Evolutionary conservation across 192 early-diverging fungal genomes (phyloP), one percentile per base, ranked within the genome.

Genomic region (Mortierella alpina): DNA sequence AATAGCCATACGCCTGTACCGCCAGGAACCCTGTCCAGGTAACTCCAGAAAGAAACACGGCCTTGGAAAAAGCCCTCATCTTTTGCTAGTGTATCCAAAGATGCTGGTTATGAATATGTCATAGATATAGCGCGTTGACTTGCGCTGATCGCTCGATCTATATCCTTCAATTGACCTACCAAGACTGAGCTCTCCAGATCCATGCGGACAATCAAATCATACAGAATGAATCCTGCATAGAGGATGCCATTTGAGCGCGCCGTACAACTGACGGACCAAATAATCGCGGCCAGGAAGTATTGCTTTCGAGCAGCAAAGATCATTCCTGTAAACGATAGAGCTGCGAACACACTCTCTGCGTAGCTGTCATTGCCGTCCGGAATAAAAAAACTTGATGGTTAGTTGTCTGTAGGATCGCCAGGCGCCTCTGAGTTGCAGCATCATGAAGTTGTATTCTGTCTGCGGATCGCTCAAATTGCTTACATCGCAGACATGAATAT

Each of bases 401-500:
- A 31, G 3, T 31, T 31, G 31, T 3, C 31, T 31, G 31, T 31
- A 31, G 3, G 31, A 31, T 31, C 31, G 31, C 31, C 31, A 31
- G 31, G 31, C 31, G 31, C 31, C 31, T 31, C 31, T 31, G 1
- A 31, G 31, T 31, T 1, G 31, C 1, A 31, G 3, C 31, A 31
- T 31, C 31, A 31, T 31, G 31, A 31, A 31, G 1, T 31, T 31
- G 31, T 31, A 31, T 31, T 31, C 1, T 31, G 31, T 3, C 31
- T 31, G 31, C 31, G 31, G 3, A 31, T 3, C 31, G 31, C 31
- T 31, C 31, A 1, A 31, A 31, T 31, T 31, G 31, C 70, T 64
- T 63, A 84, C 74, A 95, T 87, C 6, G 94, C 84, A 14, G 96
- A 94, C 91, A 97, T 92, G 70, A 98, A 97, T 59, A 95, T 88